Evolutionary conservation across 768 basidiomycete species (phyloP).

Genomic region (Boletus barrowsii): DNA sequence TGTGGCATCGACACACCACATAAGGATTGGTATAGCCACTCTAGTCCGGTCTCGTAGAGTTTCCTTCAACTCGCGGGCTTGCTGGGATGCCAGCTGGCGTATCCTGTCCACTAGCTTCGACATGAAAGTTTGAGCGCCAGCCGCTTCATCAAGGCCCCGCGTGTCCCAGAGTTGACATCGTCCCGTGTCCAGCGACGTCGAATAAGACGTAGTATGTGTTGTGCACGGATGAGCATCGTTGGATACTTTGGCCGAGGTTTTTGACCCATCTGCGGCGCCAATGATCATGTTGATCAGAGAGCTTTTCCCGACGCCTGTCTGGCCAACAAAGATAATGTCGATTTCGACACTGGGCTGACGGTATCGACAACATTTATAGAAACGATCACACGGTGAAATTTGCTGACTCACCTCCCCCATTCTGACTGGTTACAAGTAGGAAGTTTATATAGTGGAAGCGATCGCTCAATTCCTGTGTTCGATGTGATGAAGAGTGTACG

Average conservation of each 20-base stretch:
- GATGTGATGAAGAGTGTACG: constrained; percentile 5
- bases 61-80: constrained; percentile 19
- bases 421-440: not conserved
- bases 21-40: constrained; percentile 12
- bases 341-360: constrained; percentile 8
- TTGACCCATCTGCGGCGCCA: not conserved
- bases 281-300: constrained; percentile 26
- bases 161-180: constrained; percentile 25
- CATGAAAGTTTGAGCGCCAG: constrained; percentile 5
- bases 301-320: constrained; percentile 27
- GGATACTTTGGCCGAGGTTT: constrained; percentile 16
- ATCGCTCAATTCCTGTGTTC: not conserved
- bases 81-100: constrained; percentile 9
- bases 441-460: not conserved
- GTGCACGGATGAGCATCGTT: constrained; percentile 20
- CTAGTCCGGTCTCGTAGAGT: constrained; percentile 7
- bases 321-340: constrained; percentile 23
- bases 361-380: constrained; percentile 1
- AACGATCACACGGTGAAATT: not conserved
- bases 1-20: constrained; percentile 26
- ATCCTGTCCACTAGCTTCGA: constrained; percentile 8
- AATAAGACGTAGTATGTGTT: constrained; percentile 4
- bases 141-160: constrained; percentile 24
- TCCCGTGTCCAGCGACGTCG: not conserved
- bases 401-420: constrained; percentile 21